A percentile compares a stretch with the other conserved stretches of the same genome.
Conservation (phyloP, 2,329 filamentous ascomycete species). For the Aspergillus brunneoviolaceus region DNA sequence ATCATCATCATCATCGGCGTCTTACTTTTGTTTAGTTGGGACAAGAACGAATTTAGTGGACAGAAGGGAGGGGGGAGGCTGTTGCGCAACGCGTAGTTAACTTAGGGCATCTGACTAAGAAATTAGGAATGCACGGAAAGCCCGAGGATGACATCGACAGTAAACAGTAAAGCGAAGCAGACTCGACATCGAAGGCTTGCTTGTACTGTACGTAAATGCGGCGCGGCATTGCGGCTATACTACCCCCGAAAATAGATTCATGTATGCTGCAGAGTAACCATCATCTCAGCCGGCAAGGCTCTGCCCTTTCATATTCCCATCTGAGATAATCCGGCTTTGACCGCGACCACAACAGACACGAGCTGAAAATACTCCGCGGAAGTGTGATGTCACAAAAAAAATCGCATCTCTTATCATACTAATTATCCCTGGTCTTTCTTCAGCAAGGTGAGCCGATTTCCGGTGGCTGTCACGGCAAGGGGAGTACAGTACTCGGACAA, state of each 20-base stretch:
- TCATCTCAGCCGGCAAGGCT: slow-evolving; percentile 8
- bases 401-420: slow-evolving; percentile 2
- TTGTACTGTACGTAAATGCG: not conserved
- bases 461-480: not conserved
- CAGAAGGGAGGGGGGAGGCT: no score
- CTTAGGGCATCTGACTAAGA: not conserved
- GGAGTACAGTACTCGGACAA: not conserved
- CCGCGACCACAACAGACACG: not conserved
- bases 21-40: not conserved
- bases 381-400: slow-evolving; percentile 3
- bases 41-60: not conserved
- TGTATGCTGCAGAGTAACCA: slow-evolving; percentile 4
- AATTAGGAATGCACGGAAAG: not conserved
- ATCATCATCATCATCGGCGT: not conserved
- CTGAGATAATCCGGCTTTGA: slow-evolving; percentile 5
- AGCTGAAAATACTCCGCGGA: not conserved
- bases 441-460: not conserved
- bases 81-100: no score
- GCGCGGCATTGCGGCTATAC: not conserved
- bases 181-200: not conserved
- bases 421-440: not conserved
- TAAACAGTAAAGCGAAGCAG: not conserved
- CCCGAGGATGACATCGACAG: not conserved
- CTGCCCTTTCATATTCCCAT: not conserved
- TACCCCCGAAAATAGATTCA: not conserved